A percentile compares a stretch with the other conserved stretches of the same genome.
Evolutionary conservation across 2,329 filamentous ascomycete species (phyloP).

Genomic region (Fusarium longipes): DNA sequence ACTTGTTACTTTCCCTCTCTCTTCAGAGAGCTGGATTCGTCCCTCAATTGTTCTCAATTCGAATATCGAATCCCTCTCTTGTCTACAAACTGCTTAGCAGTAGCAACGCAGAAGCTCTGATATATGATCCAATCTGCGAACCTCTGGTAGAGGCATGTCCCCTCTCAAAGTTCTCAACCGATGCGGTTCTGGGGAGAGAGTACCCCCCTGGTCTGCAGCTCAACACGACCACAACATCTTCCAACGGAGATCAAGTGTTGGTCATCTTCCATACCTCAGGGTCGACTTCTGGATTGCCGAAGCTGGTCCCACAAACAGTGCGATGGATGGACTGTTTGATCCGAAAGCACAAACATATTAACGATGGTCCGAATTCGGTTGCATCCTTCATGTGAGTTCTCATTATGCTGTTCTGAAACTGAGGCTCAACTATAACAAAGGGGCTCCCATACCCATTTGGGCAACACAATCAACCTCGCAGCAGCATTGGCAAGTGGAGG

Average conservation of each 20-base stretch:
- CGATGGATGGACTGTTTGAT: slow-evolving; percentile 18
- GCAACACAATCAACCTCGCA: slow-evolving; percentile 10
- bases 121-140: background rate
- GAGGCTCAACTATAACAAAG: background rate
- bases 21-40: slow-evolving; percentile 1
- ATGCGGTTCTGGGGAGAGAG: accelerated
- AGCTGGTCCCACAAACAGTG: slow-evolving; percentile 6
- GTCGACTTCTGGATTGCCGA: slow-evolving; percentile 12
- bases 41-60: background rate
- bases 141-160: background rate
- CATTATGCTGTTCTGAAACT: accelerated
- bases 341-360: background rate
- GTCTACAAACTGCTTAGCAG: background rate
- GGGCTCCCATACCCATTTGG: slow-evolving; percentile 11
- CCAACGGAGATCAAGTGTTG: background rate
- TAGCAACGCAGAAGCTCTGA: background rate
- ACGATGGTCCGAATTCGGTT: background rate
- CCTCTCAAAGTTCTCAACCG: background rate
- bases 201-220: background rate
- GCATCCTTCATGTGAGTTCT: background rate
- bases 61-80: background rate
- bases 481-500: background rate
- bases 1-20: background rate
- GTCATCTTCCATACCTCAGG: slow-evolving; percentile 9
- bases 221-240: background rate